Conservation (phyloP, 306 rosid species). For the Prunus salicina region DNA sequence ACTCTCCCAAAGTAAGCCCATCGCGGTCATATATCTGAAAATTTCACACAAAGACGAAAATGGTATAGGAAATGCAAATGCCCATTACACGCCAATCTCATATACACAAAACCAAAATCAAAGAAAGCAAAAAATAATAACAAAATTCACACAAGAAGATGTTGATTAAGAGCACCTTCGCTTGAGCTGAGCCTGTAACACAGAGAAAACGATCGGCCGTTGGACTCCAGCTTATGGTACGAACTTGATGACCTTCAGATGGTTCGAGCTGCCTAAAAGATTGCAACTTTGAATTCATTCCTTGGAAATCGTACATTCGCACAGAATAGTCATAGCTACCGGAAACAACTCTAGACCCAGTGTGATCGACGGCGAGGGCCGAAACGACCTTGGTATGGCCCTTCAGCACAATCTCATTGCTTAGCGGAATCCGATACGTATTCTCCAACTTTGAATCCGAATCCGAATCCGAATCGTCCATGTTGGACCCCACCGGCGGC, state of each 20-base stretch:
- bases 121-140: not conserved
- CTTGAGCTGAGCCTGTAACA: constrained; percentile 94
- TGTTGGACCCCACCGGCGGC: constrained; percentile 37
- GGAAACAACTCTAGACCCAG: constrained; percentile 89
- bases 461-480: constrained; percentile 22
- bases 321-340: constrained; percentile 91
- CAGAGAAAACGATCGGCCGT: constrained; percentile 83
- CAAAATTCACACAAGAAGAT: not conserved
- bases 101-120: not conserved
- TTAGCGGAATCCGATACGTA: constrained; percentile 69
- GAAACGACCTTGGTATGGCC: constrained; percentile 96
- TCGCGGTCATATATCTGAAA: constrained; percentile 94
- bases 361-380: constrained; percentile 86
- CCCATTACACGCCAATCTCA: not conserved
- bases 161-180: constrained; percentile 49
- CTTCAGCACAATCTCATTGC: constrained; percentile 87
- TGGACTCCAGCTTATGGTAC: constrained; percentile 94
- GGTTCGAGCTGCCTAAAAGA: constrained; percentile 95
- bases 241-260: constrained; percentile 93
- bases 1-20: constrained; percentile 93
- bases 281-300: constrained; percentile 83
- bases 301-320: constrained; percentile 93
- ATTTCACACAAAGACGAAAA: not conserved
- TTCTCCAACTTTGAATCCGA: constrained; percentile 40
- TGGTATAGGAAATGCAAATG: not conserved